These are phyloP conservation scores for Zoysia matrella DNA, from an alignment of 202 grass and related monocot species.

Conservation along the genomic window DNA sequence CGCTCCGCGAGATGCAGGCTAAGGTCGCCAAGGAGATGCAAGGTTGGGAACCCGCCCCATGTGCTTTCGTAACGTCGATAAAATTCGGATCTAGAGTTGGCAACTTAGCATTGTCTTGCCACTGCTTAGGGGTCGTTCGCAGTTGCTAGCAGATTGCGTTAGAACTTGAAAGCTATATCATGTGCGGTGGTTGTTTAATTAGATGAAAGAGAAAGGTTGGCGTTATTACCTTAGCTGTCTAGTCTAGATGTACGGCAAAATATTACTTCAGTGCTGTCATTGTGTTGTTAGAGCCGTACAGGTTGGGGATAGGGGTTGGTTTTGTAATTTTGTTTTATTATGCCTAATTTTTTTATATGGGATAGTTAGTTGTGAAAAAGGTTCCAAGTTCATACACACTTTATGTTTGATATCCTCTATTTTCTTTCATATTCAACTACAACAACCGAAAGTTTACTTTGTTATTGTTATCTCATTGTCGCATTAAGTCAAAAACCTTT, in stretches of 20 bases:
- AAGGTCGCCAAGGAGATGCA: slow-evolving; percentile 90
- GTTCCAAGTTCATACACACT: neutral
- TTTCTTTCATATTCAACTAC: neutral
- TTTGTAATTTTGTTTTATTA: neutral
- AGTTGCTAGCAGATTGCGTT: neutral
- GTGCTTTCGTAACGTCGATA: neutral
- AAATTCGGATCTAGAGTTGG: neutral
- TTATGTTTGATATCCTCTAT: neutral
- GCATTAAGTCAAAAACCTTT: neutral
- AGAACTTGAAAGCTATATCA: neutral
- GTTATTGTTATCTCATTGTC: neutral
- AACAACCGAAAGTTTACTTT: neutral
- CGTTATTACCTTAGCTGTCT: too few relatives aligned
- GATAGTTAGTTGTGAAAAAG: neutral
- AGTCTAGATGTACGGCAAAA: neutral
- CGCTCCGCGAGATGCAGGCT: slow-evolving; percentile 81
- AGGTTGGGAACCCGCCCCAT: slow-evolving; percentile 47
- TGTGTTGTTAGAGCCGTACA: neutral
- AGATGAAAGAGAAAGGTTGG: too few relatives aligned
- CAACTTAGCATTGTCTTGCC: neutral
- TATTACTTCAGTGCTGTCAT: neutral
- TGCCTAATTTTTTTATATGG: neutral
- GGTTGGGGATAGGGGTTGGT: neutral
- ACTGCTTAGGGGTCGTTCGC: neutral
- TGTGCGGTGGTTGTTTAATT: neutral